A percentile compares a stretch with the other conserved stretches of the same genome.
These are phyloP conservation scores for Ustilago lituana DNA, from an alignment of 1,284 basidiomycete genomes.

Conservation along the genomic window DNA sequence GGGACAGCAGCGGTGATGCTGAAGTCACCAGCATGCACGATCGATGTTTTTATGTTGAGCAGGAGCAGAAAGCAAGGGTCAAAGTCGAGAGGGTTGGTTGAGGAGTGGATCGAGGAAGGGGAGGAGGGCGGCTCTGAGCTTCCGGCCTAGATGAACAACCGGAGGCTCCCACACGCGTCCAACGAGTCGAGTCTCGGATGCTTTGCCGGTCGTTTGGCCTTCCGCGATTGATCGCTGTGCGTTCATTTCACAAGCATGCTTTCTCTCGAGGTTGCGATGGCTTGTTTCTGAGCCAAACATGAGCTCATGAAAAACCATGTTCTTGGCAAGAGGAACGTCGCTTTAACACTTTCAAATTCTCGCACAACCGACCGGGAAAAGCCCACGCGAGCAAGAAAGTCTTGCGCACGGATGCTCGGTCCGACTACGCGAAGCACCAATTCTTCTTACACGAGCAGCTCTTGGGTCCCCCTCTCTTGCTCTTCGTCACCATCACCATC, in stretches of 20 bases:
- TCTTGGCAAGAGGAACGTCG: neutral
- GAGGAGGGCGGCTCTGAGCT: too few species aligned
- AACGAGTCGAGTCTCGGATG: neutral
- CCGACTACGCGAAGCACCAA: slow-evolving; percentile 19
- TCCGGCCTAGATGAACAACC: slow-evolving; percentile 9
- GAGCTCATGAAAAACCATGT: slow-evolving; percentile 2
- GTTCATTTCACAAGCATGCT: too few species aligned
- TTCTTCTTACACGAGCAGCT: slow-evolving; percentile 5
- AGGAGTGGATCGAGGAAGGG: too few species aligned
- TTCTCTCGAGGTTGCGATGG: too few species aligned
- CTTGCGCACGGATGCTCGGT: slow-evolving; percentile 27
- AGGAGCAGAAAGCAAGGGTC: too few species aligned
- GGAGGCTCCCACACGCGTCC: slow-evolving; percentile 1
- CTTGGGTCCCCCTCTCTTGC: too few species aligned
- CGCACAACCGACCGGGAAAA: too few species aligned
- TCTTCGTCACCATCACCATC: neutral
- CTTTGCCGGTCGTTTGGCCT: neutral
- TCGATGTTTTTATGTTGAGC: neutral
- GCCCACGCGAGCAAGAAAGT: neutral
- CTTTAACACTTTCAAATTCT: slow-evolving; percentile 31
- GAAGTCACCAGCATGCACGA: slow-evolving; percentile 18
- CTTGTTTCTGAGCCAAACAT: too few species aligned
- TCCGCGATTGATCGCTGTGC: too few species aligned
- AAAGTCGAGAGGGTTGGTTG: too few species aligned
- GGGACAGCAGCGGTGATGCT: slow-evolving; percentile 10